These are phyloP conservation scores for Coemansia sp. DNA, from an alignment of 192 early-diverging fungal species.

Conservation along the genomic window DNA sequence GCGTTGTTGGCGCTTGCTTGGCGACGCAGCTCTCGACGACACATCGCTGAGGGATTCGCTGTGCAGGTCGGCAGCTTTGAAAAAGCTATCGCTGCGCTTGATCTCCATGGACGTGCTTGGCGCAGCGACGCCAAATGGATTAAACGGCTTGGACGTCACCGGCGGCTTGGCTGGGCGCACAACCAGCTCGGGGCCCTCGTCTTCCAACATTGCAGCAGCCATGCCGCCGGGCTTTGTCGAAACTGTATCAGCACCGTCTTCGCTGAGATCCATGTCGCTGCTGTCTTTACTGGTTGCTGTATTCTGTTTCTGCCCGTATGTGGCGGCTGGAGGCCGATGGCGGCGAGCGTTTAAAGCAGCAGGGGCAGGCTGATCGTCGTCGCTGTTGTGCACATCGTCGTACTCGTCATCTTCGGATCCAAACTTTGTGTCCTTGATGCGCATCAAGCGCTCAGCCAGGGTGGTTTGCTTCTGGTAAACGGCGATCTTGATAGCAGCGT, in stretches of 20 bases:
- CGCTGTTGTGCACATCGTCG: neutral
- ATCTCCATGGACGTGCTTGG: slow-evolving; percentile 42
- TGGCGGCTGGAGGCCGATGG: slow-evolving; percentile 8
- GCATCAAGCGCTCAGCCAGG: slow-evolving; percentile 76
- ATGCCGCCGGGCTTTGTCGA: neutral
- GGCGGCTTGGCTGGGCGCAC: slow-evolving; percentile 25
- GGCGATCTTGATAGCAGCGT: slow-evolving; percentile 84
- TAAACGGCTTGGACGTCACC: slow-evolving; percentile 43
- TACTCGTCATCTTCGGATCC: slow-evolving; percentile 16
- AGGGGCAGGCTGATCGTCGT: neutral
- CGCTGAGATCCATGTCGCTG: slow-evolving; percentile 5
- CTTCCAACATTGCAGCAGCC: neutral
- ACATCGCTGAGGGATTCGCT: slow-evolving; percentile 13
- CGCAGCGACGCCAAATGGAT: slow-evolving; percentile 41
- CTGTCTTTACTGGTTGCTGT: neutral
- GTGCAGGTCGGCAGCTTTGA: slow-evolving; percentile 30
- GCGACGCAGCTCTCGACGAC: slow-evolving; percentile 10
- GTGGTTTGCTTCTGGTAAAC: slow-evolving; percentile 58
- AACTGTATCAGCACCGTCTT: slow-evolving; percentile 3
- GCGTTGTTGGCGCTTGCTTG: slow-evolving; percentile 18
- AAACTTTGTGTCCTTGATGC: slow-evolving; percentile 41
- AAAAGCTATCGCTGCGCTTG: slow-evolving; percentile 50
- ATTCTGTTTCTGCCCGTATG: slow-evolving; percentile 6
- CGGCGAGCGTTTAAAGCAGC: neutral
- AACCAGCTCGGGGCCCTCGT: slow-evolving; percentile 8